These are phyloP conservation scores for Naganishia vishniacii DNA, from an alignment of 768 basidiomycete genomes.

Conservation along the genomic window DNA sequence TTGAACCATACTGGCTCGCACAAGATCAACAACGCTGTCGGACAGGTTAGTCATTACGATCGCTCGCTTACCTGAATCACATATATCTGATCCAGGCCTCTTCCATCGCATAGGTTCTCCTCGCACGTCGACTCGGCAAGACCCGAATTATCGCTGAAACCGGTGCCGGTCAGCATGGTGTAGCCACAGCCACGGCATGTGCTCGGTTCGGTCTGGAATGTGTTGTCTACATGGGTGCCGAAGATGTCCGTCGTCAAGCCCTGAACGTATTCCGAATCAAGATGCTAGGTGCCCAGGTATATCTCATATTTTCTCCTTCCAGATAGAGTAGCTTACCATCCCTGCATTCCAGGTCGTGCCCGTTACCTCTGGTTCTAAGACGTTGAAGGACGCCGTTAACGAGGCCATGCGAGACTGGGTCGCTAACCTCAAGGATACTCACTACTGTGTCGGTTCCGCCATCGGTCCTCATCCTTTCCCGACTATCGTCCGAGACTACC, in stretches of 20 bases:
- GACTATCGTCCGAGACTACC: constrained; percentile 97
- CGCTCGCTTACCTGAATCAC: constrained; percentile 5
- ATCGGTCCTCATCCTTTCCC: constrained; percentile 99
- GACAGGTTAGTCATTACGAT: constrained; percentile 59
- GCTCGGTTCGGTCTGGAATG: constrained; percentile 95
- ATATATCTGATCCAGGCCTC: not conserved
- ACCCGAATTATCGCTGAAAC: constrained; percentile 97
- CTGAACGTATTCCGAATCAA: constrained; percentile 96
- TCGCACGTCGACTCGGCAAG: constrained; percentile 91
- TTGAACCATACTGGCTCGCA: constrained; percentile 95
- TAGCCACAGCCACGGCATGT: constrained; percentile 96
- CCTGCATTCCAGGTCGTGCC: constrained; percentile 66
- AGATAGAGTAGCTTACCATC: not conserved
- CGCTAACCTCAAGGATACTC: constrained; percentile 83
- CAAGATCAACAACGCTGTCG: constrained; percentile 98
- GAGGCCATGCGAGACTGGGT: constrained; percentile 99
- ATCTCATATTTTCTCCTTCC: not conserved
- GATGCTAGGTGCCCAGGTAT: constrained; percentile 88
- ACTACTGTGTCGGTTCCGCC: constrained; percentile 93
- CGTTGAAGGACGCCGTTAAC: constrained; percentile 96
- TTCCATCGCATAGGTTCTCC: constrained; percentile 67
- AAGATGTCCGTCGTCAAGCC: constrained; percentile 91
- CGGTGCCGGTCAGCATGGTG: constrained; percentile 97
- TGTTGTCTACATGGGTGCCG: constrained; percentile 94
- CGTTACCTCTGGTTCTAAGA: constrained; percentile 86